Percentiles rank a stretch among this genome's conserved stretches.
phyloP scores from a whole-genome alignment of 139 green algal species.

The Chlorella sp. region DNA sequence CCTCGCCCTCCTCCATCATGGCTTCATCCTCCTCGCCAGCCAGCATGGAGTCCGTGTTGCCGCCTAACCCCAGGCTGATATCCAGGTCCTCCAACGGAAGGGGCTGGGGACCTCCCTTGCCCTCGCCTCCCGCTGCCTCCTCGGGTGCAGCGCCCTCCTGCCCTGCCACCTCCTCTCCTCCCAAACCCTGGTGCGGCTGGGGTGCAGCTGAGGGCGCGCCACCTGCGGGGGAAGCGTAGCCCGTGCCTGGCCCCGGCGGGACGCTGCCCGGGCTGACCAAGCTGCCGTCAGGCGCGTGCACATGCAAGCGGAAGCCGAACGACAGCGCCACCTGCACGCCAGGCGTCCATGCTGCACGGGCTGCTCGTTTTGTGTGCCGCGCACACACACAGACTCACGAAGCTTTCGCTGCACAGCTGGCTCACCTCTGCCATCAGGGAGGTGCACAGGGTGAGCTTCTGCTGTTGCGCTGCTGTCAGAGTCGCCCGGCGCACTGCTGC shows the following conservation, averaged over 20 bases:
- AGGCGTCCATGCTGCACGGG: background rate
- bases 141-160: background rate
- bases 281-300: background rate
- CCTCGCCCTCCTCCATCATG: no score
- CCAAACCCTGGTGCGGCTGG: background rate
- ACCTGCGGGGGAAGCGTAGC: background rate
- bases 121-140: background rate
- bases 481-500: constrained; percentile 3
- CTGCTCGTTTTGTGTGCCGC: background rate
- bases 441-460: constrained; percentile 26
- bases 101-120: background rate
- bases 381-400: background rate
- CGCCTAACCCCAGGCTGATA: background rate
- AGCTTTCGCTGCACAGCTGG: background rate
- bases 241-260: no score
- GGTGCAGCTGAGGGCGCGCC: background rate
- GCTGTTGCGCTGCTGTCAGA: constrained; percentile 21
- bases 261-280: background rate
- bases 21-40: no score
- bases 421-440: constrained; percentile 22
- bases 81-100: background rate
- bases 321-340: background rate
- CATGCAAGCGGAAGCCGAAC: background rate
- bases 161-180: background rate
- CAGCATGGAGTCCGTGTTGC: background rate